These are phyloP conservation scores for Solanum dulcamara DNA, from an alignment of 257 asterid genomes.

Conservation along the genomic window DNA sequence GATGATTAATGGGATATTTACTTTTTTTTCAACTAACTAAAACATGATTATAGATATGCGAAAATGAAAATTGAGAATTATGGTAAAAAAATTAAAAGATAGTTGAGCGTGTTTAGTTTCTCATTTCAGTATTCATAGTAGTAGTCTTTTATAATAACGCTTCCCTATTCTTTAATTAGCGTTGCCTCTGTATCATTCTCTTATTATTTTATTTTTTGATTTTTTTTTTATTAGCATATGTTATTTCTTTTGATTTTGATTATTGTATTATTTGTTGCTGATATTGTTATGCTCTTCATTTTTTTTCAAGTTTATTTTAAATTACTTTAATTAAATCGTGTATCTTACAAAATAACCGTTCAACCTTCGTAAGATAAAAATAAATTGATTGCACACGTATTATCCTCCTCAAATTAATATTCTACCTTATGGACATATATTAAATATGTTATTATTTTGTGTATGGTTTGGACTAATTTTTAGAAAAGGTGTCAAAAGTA, in stretches of 20 bases:
- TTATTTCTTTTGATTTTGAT: not conserved
- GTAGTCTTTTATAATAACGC: not conserved
- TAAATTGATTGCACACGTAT: accelerated
- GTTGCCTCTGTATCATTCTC: not conserved
- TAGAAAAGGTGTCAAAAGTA: not conserved
- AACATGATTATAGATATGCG: accelerated
- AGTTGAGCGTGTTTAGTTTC: not conserved
- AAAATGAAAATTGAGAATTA: not conserved
- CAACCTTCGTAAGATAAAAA: accelerated
- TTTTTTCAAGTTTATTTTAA: not conserved
- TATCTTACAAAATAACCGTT: accelerated
- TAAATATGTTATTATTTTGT: not conserved
- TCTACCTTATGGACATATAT: accelerated
- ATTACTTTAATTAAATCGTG: too few species aligned
- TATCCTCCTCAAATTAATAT: accelerated
- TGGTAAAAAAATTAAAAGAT: too few species aligned
- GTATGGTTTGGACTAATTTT: not conserved
- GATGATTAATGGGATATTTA: accelerated
- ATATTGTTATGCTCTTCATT: accelerated
- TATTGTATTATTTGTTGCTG: accelerated
- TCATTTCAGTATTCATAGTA: not conserved
- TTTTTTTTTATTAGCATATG: not conserved
- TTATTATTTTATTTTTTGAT: too few species aligned
- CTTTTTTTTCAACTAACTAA: not conserved
- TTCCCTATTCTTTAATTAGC: too few species aligned